A percentile compares a stretch with the other conserved stretches of the same genome.
Conservation (phyloP, 2,329 filamentous ascomycete species). For the Diaporthe citri region DNA sequence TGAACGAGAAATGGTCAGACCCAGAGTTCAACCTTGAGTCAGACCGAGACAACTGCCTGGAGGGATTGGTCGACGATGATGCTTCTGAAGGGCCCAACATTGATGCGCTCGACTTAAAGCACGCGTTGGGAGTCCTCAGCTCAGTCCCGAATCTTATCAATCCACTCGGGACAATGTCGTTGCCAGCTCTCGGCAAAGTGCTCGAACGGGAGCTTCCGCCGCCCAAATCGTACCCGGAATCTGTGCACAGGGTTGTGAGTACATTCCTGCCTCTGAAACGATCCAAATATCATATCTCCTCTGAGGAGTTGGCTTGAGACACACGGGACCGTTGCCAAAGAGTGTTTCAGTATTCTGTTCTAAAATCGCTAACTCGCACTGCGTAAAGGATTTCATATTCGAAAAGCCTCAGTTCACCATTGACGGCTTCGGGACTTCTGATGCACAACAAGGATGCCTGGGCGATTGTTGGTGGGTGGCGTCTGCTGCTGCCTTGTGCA, state of each 20-base stretch:
- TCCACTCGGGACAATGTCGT: background rate
- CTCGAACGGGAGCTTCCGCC: background rate
- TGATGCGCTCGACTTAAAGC: background rate
- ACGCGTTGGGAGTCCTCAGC: background rate
- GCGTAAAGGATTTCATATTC: conserved; percentile 54
- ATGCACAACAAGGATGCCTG: conserved; percentile 55
- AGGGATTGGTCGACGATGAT: conserved; percentile 43
- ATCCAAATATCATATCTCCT: background rate
- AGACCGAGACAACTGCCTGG: conserved; percentile 55
- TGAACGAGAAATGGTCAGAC: conserved; percentile 60
- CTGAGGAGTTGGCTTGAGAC: background rate
- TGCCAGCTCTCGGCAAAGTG: background rate
- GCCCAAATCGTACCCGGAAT: conserved; percentile 42
- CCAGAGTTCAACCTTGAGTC: conserved; percentile 58
- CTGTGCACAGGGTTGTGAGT: conserved; percentile 53
- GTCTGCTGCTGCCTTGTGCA: conserved; percentile 75
- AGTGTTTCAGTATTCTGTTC: background rate
- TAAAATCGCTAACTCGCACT: background rate
- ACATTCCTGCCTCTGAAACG: background rate
- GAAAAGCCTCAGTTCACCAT: conserved; percentile 56
- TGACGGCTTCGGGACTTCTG: conserved; percentile 55
- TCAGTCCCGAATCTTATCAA: background rate
- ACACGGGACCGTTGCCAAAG: too few species aligned
- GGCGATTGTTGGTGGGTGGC: conserved; percentile 80
- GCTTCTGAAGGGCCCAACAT: background rate